Conservation (phyloP, 2,329 filamentous ascomycete genomes). For the Hymenotorrendiella dingleyae region DNA sequence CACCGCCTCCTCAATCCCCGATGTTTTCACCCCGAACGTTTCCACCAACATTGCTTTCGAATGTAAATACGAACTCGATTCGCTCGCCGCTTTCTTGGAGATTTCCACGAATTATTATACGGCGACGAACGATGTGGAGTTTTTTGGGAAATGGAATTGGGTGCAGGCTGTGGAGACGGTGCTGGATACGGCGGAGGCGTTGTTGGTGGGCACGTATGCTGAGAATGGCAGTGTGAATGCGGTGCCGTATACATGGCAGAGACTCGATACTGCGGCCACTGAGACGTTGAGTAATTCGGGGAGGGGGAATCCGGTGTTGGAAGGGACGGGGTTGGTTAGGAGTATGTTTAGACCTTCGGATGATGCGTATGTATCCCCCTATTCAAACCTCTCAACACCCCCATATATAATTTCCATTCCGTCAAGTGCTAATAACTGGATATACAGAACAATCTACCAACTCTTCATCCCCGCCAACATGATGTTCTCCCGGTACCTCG, state of each 20-base stretch:
- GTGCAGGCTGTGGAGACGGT: slow-evolving; percentile 64
- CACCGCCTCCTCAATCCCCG: slow-evolving; percentile 50
- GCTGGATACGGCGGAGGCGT: slow-evolving; percentile 60
- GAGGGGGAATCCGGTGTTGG: slow-evolving; percentile 70
- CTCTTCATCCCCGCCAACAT: slow-evolving; percentile 88
- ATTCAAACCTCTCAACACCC: too few species aligned
- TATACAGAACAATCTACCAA: slow-evolving; percentile 56
- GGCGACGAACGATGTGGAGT: slow-evolving; percentile 63
- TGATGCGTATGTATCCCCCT: slow-evolving; percentile 54
- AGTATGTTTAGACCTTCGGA: slow-evolving; percentile 89
- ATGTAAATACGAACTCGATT: slow-evolving; percentile 95
- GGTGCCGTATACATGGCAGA: slow-evolving; percentile 69
- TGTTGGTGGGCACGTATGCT: slow-evolving; percentile 71
- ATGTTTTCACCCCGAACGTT: slow-evolving; percentile 59
- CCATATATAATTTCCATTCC: too few species aligned
- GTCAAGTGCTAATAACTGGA: too few species aligned
- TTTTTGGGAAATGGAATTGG: slow-evolving; percentile 71
- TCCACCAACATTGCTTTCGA: slow-evolving; percentile 78
- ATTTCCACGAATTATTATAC: slow-evolving; percentile 75
- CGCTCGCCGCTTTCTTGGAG: slow-evolving; percentile 78
- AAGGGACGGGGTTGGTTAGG: slow-evolving; percentile 71
- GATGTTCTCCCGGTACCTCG: slow-evolving; percentile 66
- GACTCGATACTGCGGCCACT: slow-evolving; percentile 65
- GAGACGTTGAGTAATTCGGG: slow-evolving; percentile 77
- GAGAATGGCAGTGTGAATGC: slow-evolving; percentile 48